phyloP scores from a whole-genome alignment of 768 basidiomycete genomes.

The Calocybe cyanea region DNA sequence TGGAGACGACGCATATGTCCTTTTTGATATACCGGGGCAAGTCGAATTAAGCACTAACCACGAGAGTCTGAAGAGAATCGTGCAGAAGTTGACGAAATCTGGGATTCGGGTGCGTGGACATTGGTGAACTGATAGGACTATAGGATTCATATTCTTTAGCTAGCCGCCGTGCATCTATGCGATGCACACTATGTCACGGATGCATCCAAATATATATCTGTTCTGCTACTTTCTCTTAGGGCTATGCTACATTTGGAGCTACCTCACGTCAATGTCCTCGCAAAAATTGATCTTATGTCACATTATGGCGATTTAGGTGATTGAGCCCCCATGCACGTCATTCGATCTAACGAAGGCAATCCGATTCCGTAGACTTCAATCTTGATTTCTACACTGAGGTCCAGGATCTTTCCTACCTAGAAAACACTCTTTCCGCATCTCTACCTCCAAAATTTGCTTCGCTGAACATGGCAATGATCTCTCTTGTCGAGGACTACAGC shows the following conservation, averaged over 20 bases:
- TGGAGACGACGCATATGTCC: constrained; percentile 74
- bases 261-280: constrained; percentile 97
- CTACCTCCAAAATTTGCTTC: constrained; percentile 62
- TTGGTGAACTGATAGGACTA: not conserved
- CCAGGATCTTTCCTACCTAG: constrained; percentile 88
- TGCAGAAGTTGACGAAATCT: constrained; percentile 64
- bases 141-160: constrained; percentile 36
- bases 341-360: constrained; percentile 5
- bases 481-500: constrained; percentile 88
- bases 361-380: constrained; percentile 72
- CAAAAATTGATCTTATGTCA: constrained; percentile 88
- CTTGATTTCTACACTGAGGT: constrained; percentile 98
- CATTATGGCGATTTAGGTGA: constrained; percentile 90
- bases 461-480: constrained; percentile 87
- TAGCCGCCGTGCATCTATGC: constrained; percentile 92
- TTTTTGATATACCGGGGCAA: constrained; percentile 97
- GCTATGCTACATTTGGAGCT: constrained; percentile 98
- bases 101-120: constrained; percentile 74
- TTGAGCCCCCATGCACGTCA: constrained; percentile 15
- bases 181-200: constrained; percentile 98
- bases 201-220: constrained; percentile 90
- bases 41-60: constrained; percentile 98
- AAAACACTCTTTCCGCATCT: constrained; percentile 64
- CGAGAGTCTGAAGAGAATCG: constrained; percentile 78
- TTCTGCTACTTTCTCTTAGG: constrained; percentile 85